Evolutionary conservation across 1,284 basidiomycete species (phyloP).

Genomic region (Termitomyces sp.): DNA sequence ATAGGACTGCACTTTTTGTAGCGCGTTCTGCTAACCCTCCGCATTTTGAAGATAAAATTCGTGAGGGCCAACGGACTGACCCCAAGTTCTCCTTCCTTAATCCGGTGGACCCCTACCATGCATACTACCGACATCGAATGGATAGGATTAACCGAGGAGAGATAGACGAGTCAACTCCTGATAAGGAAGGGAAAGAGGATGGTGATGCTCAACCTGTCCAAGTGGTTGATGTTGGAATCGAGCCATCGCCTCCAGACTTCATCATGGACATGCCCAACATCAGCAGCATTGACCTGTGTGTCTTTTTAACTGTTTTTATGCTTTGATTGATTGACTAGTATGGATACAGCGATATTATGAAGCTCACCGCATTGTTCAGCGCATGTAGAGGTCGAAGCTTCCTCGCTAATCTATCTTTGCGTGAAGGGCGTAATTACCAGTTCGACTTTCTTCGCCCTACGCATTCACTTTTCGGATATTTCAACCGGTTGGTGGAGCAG

Average conservation of each 20-base stretch:
- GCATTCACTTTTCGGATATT: constrained; percentile 94
- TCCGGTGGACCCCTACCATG: constrained; percentile 92
- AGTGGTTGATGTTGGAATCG: constrained; percentile 57
- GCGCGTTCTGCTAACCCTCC: constrained; percentile 86
- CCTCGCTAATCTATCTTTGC: constrained; percentile 78
- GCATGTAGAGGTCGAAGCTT: constrained; percentile 89
- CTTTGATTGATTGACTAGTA: constrained; percentile 4
- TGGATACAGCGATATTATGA: constrained; percentile 73
- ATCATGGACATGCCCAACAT: constrained; percentile 87
- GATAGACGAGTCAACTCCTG: constrained; percentile 48
- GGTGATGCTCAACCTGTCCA: constrained; percentile 31
- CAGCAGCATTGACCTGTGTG: constrained; percentile 86
- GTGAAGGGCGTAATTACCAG: constrained; percentile 93
- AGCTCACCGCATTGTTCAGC: constrained; percentile 93
- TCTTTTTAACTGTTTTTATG: constrained; percentile 17
- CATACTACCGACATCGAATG: constrained; percentile 90
- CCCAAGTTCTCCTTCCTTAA: constrained; percentile 97
- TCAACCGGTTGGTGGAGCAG: constrained; percentile 96
- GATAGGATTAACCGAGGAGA: constrained; percentile 75
- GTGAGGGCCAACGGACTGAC: constrained; percentile 90
- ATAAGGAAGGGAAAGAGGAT: constrained; percentile 39
- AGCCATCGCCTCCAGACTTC: constrained; percentile 84
- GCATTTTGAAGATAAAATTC: constrained; percentile 92
- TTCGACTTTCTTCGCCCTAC: constrained; percentile 97
- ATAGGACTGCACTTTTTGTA: constrained; percentile 93